These are phyloP conservation scores for Aspergillus sp. DNA, from an alignment of 2,329 filamentous ascomycete species.

Conservation along the genomic window DNA sequence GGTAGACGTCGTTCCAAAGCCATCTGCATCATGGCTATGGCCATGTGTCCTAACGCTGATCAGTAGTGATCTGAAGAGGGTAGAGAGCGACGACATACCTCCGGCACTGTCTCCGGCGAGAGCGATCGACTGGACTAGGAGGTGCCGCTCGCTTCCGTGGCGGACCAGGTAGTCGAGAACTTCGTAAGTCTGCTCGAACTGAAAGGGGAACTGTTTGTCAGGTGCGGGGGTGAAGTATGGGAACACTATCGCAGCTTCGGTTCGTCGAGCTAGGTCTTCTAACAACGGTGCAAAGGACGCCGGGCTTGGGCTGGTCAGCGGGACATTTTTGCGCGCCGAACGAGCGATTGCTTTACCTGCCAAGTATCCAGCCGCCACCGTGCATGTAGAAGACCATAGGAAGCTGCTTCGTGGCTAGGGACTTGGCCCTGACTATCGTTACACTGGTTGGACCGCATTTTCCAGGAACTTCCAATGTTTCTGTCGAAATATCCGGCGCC, in stretches of 20 bases:
- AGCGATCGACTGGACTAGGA: neutral
- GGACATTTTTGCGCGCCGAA: neutral
- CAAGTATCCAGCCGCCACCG: constrained; percentile 9
- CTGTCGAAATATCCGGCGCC: constrained; percentile 1
- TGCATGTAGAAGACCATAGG: constrained; percentile 10
- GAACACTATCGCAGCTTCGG: neutral
- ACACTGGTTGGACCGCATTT: neutral
- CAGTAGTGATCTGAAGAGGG: neutral
- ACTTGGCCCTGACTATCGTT: constrained; percentile 1
- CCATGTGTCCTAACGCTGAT: constrained; percentile 4
- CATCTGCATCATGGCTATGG: constrained; percentile 7
- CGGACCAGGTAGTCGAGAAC: neutral
- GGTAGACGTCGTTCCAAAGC: constrained; percentile 1
- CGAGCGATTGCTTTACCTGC: constrained; percentile 3
- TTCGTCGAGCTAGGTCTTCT: neutral
- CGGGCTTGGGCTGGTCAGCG: neutral
- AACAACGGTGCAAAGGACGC: neutral
- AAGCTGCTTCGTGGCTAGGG: neutral
- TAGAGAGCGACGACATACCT: neutral
- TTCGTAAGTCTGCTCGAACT: neutral
- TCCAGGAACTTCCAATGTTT: constrained; percentile 1
- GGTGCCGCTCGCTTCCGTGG: neutral
- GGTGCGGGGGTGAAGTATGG: neutral
- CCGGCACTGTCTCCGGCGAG: neutral
- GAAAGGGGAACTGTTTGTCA: neutral